Evolutionary conservation across 805 yeast genomes (phyloP).

Genomic region (Kluyveromyces lactis): DNA sequence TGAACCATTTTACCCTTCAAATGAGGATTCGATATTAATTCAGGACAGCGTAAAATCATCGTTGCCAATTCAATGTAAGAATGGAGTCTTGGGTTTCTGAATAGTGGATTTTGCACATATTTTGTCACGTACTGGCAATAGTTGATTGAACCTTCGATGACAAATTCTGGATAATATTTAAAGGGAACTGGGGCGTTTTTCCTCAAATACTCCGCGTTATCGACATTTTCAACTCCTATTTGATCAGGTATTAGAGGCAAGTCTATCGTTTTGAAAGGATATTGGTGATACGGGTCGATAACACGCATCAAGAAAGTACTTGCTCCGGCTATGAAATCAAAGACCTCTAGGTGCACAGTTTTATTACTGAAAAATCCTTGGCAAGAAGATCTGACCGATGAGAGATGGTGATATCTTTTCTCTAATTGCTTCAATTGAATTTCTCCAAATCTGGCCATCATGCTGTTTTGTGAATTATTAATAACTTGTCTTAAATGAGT

Average conservation of each 20-base stretch:
- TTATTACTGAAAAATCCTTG: slow-evolving; percentile 54
- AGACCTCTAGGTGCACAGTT: slow-evolving; percentile 52
- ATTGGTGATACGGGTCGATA: slow-evolving; percentile 62
- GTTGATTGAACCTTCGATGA: slow-evolving; percentile 72
- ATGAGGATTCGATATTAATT: slow-evolving; percentile 84
- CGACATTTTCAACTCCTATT: slow-evolving; percentile 56
- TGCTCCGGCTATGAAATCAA: slow-evolving; percentile 72
- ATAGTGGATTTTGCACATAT: slow-evolving; percentile 49
- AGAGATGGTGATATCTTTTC: slow-evolving; percentile 31
- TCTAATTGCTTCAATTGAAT: slow-evolving; percentile 45
- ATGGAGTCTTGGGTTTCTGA: slow-evolving; percentile 42
- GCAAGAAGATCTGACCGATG: slow-evolving; percentile 46
- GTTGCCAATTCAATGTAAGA: slow-evolving; percentile 65
- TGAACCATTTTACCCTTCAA: slow-evolving; percentile 80
- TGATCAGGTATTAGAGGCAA: slow-evolving; percentile 57
- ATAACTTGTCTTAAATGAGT: slow-evolving; percentile 25
- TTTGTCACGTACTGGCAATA: slow-evolving; percentile 56
- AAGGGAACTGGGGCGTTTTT: slow-evolving; percentile 65
- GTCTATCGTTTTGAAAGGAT: slow-evolving; percentile 43
- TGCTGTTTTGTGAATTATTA: slow-evolving; percentile 10
- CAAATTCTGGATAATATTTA: slow-evolving; percentile 77
- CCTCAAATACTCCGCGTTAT: slow-evolving; percentile 65
- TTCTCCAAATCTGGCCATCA: slow-evolving; percentile 26
- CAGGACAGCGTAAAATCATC: slow-evolving; percentile 74
- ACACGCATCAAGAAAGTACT: slow-evolving; percentile 61